Base-by-base conservation (phyloP, 805 yeast genomes). In the Scheffersomyces spartinae region DNA sequence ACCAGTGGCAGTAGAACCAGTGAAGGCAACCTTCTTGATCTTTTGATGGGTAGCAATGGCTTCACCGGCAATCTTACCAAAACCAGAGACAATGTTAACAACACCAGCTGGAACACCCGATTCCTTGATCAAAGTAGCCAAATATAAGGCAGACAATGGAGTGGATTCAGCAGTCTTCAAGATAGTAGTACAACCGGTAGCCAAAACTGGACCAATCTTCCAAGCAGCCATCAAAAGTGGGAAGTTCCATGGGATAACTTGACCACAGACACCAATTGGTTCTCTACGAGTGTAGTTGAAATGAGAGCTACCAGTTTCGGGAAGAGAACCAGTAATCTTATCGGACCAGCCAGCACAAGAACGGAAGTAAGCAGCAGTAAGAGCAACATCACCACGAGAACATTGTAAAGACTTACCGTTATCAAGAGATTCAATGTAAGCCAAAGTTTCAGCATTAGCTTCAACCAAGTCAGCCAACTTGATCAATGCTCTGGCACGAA, bases 221-320 rank as follows among this genome's bases (percentile, higher is more conserved):
- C 96, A 86, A 15, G 93, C 64, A 64, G 84, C 79, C 91, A 86
- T 85, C 51, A 83, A 68, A 41, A 86, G 58, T 35, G 96, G 96
- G 73, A 84, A 86, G 63, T 86, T 86, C 96, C 96, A 86, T 41
- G 96, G 95, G 39, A 86, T 85, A 47, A 86, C 81, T 55, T 83
- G 94, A 32, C 94, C 96, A 52, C 94, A 83, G 24, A 86, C 95
- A 50, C 95, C 96, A 43, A 82, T 62, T 32, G 96, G 95, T 57
- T 85, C 94, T 55, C 79, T 78, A 52, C 74, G 72, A 37, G 88
- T 76, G 59, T 77, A 83, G 34, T 71, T 71, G 51, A 85, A 73
- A 54, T 81, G 82, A 25, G 72, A 59, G 30, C 56, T 51, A 34
- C 86, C 88, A 25, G 93, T 75, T 51, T 82, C 82, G 31, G 82